phyloP scores from a whole-genome alignment of 2,329 filamentous ascomycete genomes.

The Immersiporthe knoxdaviesiana region DNA sequence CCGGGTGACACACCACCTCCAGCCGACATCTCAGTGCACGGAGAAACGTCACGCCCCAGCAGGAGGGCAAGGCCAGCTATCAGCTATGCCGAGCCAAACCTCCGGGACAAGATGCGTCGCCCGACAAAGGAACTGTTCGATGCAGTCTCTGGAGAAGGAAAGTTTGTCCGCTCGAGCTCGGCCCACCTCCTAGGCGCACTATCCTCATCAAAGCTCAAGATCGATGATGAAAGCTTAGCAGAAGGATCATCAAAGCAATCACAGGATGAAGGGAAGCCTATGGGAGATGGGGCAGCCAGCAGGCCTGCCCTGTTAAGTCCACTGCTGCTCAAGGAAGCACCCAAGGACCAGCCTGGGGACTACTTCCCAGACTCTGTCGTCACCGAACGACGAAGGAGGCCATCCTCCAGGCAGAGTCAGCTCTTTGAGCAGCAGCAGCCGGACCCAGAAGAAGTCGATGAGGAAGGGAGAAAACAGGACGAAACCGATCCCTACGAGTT shows the following conservation, averaged over 20 bases:
- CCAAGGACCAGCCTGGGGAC: conserved; percentile 40
- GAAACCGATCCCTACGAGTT: conserved; percentile 59
- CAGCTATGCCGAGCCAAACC: conserved; percentile 81
- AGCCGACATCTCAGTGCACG: conserved; percentile 56
- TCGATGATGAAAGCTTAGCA: conserved; percentile 35
- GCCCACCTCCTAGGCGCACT: conserved; percentile 33
- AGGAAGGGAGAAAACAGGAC: conserved; percentile 7
- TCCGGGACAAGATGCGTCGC: conserved; percentile 81
- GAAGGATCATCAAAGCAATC: conserved; percentile 32
- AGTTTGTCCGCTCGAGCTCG: conserved; percentile 44
- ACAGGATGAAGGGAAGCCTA: conserved; percentile 34
- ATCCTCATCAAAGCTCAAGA: conserved; percentile 41
- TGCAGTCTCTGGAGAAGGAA: conserved; percentile 70
- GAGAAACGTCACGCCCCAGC: conserved; percentile 65
- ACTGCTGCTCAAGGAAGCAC: conserved; percentile 38
- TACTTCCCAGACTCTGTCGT: conserved; percentile 40
- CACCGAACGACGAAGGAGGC: conserved; percentile 47
- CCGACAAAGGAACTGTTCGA: conserved; percentile 77
- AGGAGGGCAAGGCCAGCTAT: conserved; percentile 69
- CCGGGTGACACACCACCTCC: conserved; percentile 63
- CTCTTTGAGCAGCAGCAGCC: conserved; percentile 16
- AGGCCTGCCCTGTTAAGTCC: conserved; percentile 43
- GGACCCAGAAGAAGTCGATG: conserved; percentile 4
- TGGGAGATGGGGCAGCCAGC: conserved; percentile 30
- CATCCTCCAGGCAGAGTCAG: conserved; percentile 37